phyloP scores from a whole-genome alignment of 306 rosid species.

The Sechiopsis laciniata region DNA sequence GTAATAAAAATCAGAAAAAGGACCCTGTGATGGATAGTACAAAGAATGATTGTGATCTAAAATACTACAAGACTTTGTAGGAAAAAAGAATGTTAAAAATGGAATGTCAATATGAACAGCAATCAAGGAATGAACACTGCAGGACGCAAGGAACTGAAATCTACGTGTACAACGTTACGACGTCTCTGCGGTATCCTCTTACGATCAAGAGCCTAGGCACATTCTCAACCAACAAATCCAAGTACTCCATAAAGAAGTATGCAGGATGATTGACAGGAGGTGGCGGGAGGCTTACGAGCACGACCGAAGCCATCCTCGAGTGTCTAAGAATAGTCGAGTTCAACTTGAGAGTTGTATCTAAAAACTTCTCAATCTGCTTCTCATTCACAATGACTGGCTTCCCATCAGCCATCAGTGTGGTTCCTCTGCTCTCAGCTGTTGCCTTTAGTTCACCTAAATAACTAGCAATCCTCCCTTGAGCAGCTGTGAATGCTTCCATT shows the following conservation, averaged over 20 bases:
- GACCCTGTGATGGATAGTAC: conserved; percentile 36
- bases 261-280: conserved; percentile 86
- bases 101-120: conserved; percentile 34
- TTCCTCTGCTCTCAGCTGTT: conserved; percentile 46
- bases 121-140: conserved; percentile 24
- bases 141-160: conserved; percentile 15
- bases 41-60: conserved; percentile 51
- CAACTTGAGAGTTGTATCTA: conserved; percentile 78
- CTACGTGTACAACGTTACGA: conserved; percentile 90
- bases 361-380: conserved; percentile 85
- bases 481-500: conserved; percentile 56
- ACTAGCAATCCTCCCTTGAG: conserved; percentile 55
- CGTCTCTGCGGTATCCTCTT: conserved; percentile 93
- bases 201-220: conserved; percentile 88
- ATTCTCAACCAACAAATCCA: conserved; percentile 97
- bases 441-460: conserved; percentile 61
- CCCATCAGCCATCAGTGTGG: conserved; percentile 83
- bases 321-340: conserved; percentile 76
- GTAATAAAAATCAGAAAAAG: conserved; percentile 16
- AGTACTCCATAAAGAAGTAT: conserved; percentile 93
- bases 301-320: conserved; percentile 99
- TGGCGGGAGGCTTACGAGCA: conserved; percentile 89
- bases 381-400: conserved; percentile 73
- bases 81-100: background rate
- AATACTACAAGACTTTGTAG: conserved; percentile 37